Conservation (phyloP, 2,329 filamentous ascomycete species). For the Aspergillus sclerotialis region DNA sequence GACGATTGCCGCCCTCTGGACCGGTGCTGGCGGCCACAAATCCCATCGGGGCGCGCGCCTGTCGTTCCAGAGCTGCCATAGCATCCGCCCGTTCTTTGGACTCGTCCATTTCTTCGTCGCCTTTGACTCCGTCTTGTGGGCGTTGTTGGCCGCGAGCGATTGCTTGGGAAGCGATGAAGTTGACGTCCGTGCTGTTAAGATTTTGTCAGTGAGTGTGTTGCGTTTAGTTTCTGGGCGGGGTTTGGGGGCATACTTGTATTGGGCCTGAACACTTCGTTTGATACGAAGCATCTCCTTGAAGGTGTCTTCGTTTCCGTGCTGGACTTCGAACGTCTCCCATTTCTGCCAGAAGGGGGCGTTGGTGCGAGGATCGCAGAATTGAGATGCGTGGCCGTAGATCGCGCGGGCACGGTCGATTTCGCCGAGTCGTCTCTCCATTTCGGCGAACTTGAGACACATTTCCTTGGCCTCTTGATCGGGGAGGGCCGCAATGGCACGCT, state of each 20-base stretch:
- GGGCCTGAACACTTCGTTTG: slow-evolving; percentile 92
- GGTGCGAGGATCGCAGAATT: slow-evolving; percentile 93
- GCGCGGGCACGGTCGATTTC: slow-evolving; percentile 92
- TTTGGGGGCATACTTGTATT: slow-evolving; percentile 65
- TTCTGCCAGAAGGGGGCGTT: slow-evolving; percentile 88
- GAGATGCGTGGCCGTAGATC: slow-evolving; percentile 92
- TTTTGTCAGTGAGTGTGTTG: slow-evolving; percentile 25
- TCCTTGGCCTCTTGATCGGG: slow-evolving; percentile 89
- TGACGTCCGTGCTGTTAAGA: slow-evolving; percentile 71
- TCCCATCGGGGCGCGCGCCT: slow-evolving; percentile 79
- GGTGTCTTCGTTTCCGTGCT: slow-evolving; percentile 97
- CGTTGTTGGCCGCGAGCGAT: slow-evolving; percentile 68
- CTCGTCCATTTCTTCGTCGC: slow-evolving; percentile 38
- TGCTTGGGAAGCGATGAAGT: slow-evolving; percentile 94
- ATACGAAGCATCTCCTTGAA: slow-evolving; percentile 99
- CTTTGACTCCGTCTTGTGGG: slow-evolving; percentile 30
- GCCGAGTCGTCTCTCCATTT: slow-evolving; percentile 86
- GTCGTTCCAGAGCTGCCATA: slow-evolving; percentile 81
- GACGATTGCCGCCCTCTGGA: slow-evolving; percentile 55
- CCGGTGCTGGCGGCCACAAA: slow-evolving; percentile 84
- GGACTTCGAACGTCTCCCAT: slow-evolving; percentile 96
- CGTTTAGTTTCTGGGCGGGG: not conserved
- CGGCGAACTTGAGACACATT: slow-evolving; percentile 98
- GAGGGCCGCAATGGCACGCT: slow-evolving; percentile 86
- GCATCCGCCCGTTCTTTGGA: slow-evolving; percentile 58